Evolutionary conservation across 2,329 filamentous ascomycete genomes (phyloP), one percentile per base, ranked within the genome.

Genomic region (Cercospora berteroae): DNA sequence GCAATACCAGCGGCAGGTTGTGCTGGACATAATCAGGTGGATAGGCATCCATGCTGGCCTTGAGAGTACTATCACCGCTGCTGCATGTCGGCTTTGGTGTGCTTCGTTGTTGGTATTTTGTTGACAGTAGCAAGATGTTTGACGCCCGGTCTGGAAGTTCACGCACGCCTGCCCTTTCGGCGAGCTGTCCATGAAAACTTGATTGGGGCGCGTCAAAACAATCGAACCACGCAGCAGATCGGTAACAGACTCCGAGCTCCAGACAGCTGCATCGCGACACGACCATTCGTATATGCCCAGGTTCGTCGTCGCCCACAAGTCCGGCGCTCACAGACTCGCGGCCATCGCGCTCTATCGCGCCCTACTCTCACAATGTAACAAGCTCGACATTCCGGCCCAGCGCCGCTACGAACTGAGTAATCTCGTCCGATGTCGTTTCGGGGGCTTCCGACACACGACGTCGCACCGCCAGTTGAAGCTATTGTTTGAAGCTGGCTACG

Each of bases 1-100:
- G 86, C 57, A 96, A 83, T 69, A 98, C 81, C 66, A 97, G 85
- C 39, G 94, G 94, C 74, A 96, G 85, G 80, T 95, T 96, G 81
- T 95, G 93, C 78, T 89, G 88, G 79, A 96, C 84, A 82, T 94
- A 96, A 79, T 90, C 90, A 67, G 82, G 79, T 64, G 91, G 90
- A 80, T 93, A 94, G 74, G 87, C 91, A 80, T 95, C 90, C 92
- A 95, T 95, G 31, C 31, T 60, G 60, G 29, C 60, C 55, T 36
- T 42, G 7, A 20, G 44, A 18, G 18, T 62, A 9, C 44, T 42
- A 25, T 36, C 25, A 10, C 20, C 44, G 52, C 44, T 52, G 60
- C 60, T 42, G 33, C 61, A 64, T 57, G 58, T 60, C 36, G 58
- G 9, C 36, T 4, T 23, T 13, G 48, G 23, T 27, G 48, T n/a